Conservation (phyloP, 225 moss, liverwort and hornwort genomes). For the Polytrichum commune region DNA sequence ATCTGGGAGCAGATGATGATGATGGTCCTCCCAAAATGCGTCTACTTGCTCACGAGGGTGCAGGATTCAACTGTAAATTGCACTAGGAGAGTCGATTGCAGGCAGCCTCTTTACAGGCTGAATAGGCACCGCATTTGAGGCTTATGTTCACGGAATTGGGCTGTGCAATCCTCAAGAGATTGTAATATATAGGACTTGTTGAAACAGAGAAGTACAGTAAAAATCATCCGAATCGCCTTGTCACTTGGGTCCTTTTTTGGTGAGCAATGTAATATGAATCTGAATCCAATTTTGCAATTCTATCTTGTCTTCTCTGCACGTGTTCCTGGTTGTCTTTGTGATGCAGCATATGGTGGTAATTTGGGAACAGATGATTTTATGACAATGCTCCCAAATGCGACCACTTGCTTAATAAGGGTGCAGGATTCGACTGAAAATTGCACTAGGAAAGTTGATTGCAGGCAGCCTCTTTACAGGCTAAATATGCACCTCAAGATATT, state of each 20-base stretch:
- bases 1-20: neutral
- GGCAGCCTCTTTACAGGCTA: neutral
- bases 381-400: neutral
- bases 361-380: neutral
- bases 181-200: conserved; percentile 1
- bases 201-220: too few relatives aligned
- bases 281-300: neutral
- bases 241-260: too few relatives aligned
- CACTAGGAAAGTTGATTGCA: neutral
- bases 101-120: neutral
- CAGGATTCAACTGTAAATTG: neutral
- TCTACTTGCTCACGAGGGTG: neutral
- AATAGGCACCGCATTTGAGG: conserved; percentile 1
- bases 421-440: neutral
- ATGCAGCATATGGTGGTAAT: neutral
- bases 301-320: neutral
- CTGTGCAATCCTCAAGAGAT: conserved; percentile 1
- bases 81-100: neutral
- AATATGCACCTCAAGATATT: neutral
- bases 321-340: neutral
- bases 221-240: too few relatives aligned
- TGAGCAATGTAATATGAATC: neutral
- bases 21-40: neutral
- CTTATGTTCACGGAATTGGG: conserved; percentile 3
- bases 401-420: neutral